Conservation (phyloP, 164 flowering plant species). For the Cinnamomum chago region DNA sequence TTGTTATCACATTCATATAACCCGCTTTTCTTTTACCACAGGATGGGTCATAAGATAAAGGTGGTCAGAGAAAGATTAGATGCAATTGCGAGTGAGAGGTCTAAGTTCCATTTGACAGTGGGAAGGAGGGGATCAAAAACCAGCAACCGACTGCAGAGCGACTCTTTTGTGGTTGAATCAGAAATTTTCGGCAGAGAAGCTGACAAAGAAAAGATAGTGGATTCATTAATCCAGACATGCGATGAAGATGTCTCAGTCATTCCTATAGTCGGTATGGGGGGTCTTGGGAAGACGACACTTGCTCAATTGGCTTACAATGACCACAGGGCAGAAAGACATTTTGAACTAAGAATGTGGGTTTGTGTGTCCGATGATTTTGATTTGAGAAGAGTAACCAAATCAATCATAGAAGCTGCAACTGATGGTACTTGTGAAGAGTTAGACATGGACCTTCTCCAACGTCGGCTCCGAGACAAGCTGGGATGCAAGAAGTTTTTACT, state of each 20-base stretch:
- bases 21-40: neutral
- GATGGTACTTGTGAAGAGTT: neutral
- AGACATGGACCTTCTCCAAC: neutral
- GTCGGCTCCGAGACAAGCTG: conserved; percentile 1
- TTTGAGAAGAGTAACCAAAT: conserved; percentile 1
- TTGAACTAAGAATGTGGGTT: conserved; percentile 9
- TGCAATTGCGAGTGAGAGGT: neutral
- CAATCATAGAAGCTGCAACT: conserved; percentile 1
- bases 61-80: neutral
- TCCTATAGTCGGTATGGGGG: conserved; percentile 12
- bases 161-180: conserved; percentile 4
- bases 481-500: conserved; percentile 12
- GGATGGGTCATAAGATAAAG: neutral
- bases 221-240: neutral
- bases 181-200: conserved; percentile 2
- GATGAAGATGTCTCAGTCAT: neutral
- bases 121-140: neutral
- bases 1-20: neutral
- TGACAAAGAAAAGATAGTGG: neutral
- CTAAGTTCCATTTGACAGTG: neutral
- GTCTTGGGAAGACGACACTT: conserved; percentile 14
- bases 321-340: neutral
- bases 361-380: conserved; percentile 13
- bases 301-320: conserved; percentile 12
- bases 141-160: neutral